Conservation (phyloP, 176 grass and related monocot species). For the Guadua angustifolia region DNA sequence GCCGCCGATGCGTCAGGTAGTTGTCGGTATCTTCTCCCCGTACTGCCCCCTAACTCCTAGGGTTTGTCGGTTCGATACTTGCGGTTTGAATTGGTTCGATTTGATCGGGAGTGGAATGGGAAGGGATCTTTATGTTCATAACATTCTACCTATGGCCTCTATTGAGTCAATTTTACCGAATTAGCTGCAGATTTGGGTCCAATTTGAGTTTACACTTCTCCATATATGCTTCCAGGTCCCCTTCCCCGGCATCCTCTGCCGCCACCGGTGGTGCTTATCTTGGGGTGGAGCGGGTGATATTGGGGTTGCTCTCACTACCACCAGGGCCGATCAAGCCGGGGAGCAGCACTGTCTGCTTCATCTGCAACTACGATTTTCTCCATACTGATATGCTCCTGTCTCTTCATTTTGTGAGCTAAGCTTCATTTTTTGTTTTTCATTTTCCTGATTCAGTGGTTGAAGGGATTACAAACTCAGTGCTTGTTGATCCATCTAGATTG, state of each 20-base stretch:
- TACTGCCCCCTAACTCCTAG: neutral
- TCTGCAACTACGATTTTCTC: slow-evolving; percentile 7
- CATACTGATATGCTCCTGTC: neutral
- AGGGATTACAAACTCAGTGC: too few relatives aligned
- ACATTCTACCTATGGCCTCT: neutral
- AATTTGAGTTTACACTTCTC: slow-evolving; percentile 13
- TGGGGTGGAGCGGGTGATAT: slow-evolving; percentile 42
- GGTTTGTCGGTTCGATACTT: neutral
- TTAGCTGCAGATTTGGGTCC: slow-evolving; percentile 1
- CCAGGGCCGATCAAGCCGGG: neutral
- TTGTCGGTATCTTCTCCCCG: neutral
- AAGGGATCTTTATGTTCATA: neutral
- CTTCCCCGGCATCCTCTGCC: neutral
- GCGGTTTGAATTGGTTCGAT: neutral
- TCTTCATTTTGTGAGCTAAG: too few relatives aligned
- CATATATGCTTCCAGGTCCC: slow-evolving; percentile 47
- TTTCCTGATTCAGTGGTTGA: too few relatives aligned
- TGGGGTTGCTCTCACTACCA: slow-evolving; percentile 34
- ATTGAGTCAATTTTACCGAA: neutral
- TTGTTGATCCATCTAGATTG: too few relatives aligned
- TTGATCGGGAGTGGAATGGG: neutral
- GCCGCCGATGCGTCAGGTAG: slow-evolving; percentile 21
- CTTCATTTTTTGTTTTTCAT: too few relatives aligned
- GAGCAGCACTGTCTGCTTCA: slow-evolving; percentile 19
- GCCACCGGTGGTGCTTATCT: neutral